These are phyloP conservation scores for Eucalyptus brandiana DNA, from an alignment of 345 rosid genomes.

Conservation along the genomic window DNA sequence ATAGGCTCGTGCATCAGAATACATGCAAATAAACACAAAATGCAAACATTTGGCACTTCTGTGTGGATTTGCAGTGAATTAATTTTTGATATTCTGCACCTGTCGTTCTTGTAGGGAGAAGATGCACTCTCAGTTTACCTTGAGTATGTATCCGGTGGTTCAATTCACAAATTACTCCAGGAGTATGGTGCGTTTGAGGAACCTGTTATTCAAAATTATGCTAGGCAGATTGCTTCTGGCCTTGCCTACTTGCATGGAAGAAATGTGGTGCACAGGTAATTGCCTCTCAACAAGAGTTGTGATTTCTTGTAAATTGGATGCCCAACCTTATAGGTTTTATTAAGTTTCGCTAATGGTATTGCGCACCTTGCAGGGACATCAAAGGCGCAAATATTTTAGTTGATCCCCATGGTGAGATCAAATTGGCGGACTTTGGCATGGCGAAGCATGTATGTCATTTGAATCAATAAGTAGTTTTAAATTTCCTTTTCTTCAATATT, in stretches of 20 bases:
- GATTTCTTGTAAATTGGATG: not conserved
- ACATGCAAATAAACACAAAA: not conserved
- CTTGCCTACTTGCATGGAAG: constrained; percentile 88
- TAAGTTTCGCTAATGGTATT: not conserved
- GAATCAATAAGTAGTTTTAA: not conserved
- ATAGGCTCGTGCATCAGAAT: not conserved
- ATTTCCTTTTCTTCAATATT: not conserved
- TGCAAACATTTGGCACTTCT: not conserved
- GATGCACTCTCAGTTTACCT: constrained; percentile 89
- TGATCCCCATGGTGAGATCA: constrained; percentile 91
- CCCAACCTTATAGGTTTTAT: not conserved
- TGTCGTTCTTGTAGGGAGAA: constrained; percentile 48
- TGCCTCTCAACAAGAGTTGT: not conserved
- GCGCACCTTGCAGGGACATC: constrained; percentile 53
- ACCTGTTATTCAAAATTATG: constrained; percentile 88
- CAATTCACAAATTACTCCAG: constrained; percentile 87
- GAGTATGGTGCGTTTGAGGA: constrained; percentile 90
- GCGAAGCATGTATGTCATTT: constrained; percentile 72
- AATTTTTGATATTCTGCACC: constrained; percentile 1
- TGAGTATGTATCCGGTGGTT: constrained; percentile 95
- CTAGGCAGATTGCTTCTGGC: constrained; percentile 80
- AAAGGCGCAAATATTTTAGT: constrained; percentile 97
- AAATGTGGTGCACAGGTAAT: constrained; percentile 89
- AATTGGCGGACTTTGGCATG: constrained; percentile 97
- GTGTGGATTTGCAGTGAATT: not conserved